Evolutionary conservation across 2,329 filamentous ascomycete genomes (phyloP).

Genomic region (Pezicula carpinea): DNA sequence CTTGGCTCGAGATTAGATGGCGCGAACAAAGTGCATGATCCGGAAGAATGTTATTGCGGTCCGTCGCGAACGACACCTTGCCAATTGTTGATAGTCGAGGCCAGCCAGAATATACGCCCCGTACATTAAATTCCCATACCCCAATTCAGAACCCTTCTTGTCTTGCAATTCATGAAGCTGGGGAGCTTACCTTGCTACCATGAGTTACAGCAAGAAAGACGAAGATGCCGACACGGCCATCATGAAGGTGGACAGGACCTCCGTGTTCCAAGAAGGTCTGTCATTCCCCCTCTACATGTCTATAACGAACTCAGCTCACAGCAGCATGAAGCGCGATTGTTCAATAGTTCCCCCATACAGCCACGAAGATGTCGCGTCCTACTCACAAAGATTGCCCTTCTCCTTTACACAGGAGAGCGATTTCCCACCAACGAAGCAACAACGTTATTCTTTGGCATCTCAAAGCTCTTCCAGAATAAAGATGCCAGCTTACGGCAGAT

Average conservation of each 20-base stretch:
- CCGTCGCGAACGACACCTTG: no score
- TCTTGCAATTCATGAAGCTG: conserved; percentile 31
- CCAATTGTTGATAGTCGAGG: no score
- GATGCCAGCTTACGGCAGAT: conserved; percentile 97
- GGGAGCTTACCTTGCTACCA: conserved; percentile 40
- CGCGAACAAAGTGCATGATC: no score
- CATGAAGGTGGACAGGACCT: conserved; percentile 95
- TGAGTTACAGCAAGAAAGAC: conserved; percentile 99
- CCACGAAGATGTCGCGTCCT: conserved; percentile 96
- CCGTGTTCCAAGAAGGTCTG: conserved; percentile 96
- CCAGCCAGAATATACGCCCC: not conserved
- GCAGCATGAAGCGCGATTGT: conserved; percentile 78
- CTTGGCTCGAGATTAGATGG: no score
- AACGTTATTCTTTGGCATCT: conserved; percentile 97
- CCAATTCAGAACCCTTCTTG: conserved; percentile 11
- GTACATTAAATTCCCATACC: conserved; percentile 6
- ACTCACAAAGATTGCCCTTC: conserved; percentile 92
- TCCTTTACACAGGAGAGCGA: conserved; percentile 93
- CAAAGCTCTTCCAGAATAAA: conserved; percentile 99
- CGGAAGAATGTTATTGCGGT: no score
- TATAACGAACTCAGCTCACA: conserved; percentile 29
- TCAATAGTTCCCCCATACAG: conserved; percentile 96
- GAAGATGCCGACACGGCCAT: conserved; percentile 92
- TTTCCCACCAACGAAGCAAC: conserved; percentile 98
- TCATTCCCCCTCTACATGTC: conserved; percentile 23